Base-by-base conservation (phyloP, 2,329 filamentous ascomycete genomes). In the Beauveria rudraprayagi region DNA sequence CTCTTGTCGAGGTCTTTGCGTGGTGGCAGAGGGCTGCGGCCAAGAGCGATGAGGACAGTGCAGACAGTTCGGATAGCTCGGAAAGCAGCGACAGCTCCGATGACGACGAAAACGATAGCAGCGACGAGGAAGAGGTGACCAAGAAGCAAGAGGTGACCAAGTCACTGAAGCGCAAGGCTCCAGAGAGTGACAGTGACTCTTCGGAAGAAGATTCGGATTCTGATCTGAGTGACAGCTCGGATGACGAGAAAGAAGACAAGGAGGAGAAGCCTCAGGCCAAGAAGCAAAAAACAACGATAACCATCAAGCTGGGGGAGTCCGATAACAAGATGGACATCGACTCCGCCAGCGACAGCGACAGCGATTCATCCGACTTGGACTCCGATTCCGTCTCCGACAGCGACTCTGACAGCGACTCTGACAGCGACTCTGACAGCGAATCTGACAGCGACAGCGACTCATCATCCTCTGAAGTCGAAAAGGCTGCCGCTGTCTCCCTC, bases 1-100 rank as follows among this genome's bases (percentile, higher is more conserved):
- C 79, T 4, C 76, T 85, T 2, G 76, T 79, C 41, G 73, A 74
- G 44, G 72, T 85, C 40, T 85, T 80, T 67, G 72, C 79, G 67
- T 70, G 73, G 22, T 85, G 82, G 81, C 74, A 81, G 68, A 66
- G 66, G 61, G 66, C 69, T 60, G 53, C 63, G 60, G 67, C 65
- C 62, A 72, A 70, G 60, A 69, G 70, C 51, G 69, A 67, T 19
- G 68, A 66, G 17, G 58, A 62, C 22, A 51, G 46, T n/a, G 34
- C 41, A 1, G 52, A 56, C n/a, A 61, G 60, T 37, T 56, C 52
- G 1, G 60, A 61, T 55, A 66, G 69, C 51, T 70, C 68, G 61
- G 66, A 68, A 24, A 54, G 50, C 40, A 44, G 37, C 47, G 22
- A n/a, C 57, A 65, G 68, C 50, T 70, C 67, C 62, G 66, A 67